Evolutionary conservation across 805 yeast species (phyloP), one percentile per base, ranked within the genome.

Genomic region (Gaillardinia entomophila): DNA sequence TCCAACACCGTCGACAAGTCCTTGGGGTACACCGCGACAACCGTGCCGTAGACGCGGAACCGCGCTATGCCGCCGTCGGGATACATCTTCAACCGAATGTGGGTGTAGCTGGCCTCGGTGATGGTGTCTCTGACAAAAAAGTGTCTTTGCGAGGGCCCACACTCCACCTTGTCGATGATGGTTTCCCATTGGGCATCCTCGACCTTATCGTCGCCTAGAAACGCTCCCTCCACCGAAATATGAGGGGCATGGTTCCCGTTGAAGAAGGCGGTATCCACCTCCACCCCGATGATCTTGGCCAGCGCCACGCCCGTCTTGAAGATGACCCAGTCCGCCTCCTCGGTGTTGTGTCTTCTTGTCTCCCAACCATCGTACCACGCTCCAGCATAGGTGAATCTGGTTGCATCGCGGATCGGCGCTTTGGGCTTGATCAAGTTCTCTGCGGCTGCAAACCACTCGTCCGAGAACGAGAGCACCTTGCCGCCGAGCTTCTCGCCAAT

Each of bases 301-400:
- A 82, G 70, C 2, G 84, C 66, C 14, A 89, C 97, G 13, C 97
- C 97, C 55, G 86, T 67, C 53, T 76, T 73, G 55, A 89, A 61
- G 18, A 85, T 66, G 13, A 85, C 96, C 87, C 92, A 90, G 53
- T 90, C 98, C 26, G 83, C 82, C 34, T 77, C 86, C 34, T 68
- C 84, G 1, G 76, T 62, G 57, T 90, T 90, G 67, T 90, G 98
- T 60, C 98, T 74, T 55, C 97, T 73, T 10, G 97, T 90, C 60
- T 90, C 97, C 97, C 97, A 90, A 15, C 98, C 98, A 46, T 90
- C 98, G 54, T 86, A 90, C 96, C 97, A 90, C 3, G 96, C 96
- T 32, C 97, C 97, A 3, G 89, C 75, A 38, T 74, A 82, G 2
- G 80, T 76, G 57, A 87, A 89, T 47, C 74, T 71, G 18, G 88